Percentiles rank a stretch among this genome's conserved stretches.
These are phyloP conservation scores for Backusella psychrophila DNA, from an alignment of 192 early-diverging fungal genomes.

Conservation along the genomic window DNA sequence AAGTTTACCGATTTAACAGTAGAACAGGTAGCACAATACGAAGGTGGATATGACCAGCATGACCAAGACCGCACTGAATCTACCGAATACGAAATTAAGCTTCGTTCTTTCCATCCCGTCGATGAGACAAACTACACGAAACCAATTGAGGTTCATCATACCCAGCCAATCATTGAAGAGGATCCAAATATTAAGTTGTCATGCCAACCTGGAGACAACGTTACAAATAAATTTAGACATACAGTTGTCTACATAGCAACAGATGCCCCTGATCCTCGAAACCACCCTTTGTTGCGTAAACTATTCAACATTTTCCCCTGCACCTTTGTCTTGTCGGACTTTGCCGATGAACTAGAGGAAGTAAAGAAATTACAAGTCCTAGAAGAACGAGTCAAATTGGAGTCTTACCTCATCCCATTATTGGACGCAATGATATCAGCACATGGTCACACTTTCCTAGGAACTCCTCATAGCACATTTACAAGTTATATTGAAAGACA, in stretches of 20 bases:
- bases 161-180: background rate
- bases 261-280: conserved; percentile 44
- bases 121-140: background rate
- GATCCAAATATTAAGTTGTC: background rate
- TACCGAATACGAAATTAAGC: conserved; percentile 38
- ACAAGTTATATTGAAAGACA: conserved; percentile 43
- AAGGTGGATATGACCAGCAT: conserved; percentile 22
- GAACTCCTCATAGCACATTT: conserved; percentile 49
- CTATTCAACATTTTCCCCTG: conserved; percentile 50
- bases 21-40: conserved; percentile 29
- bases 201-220: conserved; percentile 3
- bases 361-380: conserved; percentile 28
- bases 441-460: conserved; percentile 48
- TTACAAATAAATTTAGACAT: conserved; percentile 9
- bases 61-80: conserved; percentile 34
- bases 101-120: conserved; percentile 10
- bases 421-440: conserved; percentile 54
- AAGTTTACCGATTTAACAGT: conserved; percentile 37
- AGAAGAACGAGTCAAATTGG: conserved; percentile 45
- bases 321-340: conserved; percentile 48
- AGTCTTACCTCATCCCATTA: conserved; percentile 51
- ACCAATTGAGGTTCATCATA: conserved; percentile 29
- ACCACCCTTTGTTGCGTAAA: conserved; percentile 44
- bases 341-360: conserved; percentile 36
- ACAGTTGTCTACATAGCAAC: conserved; percentile 56